A percentile compares a stretch with the other conserved stretches of the same genome.
Conservation (phyloP, 2,329 filamentous ascomycete species). For the Colletotrichum horii region DNA sequence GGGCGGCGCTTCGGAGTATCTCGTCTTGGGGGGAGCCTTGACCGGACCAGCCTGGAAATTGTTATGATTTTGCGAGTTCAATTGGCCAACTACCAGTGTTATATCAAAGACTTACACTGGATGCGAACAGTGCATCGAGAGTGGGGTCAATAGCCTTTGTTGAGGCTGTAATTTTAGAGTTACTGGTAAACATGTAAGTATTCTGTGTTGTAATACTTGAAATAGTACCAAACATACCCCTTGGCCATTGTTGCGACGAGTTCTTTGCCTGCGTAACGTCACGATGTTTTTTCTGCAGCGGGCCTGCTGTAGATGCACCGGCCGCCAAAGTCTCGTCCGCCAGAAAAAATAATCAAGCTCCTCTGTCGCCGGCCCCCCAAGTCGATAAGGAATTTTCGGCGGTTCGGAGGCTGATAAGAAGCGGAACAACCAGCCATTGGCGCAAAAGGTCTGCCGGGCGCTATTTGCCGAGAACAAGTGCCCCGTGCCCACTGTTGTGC, state of each 20-base stretch:
- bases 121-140: slow-evolving; percentile 72
- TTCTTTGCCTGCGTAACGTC: background rate
- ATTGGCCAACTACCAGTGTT: background rate
- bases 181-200: background rate
- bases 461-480: slow-evolving; percentile 20
- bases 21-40: slow-evolving; percentile 47
- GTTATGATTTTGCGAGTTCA: slow-evolving; percentile 20
- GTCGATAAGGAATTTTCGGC: slow-evolving; percentile 12
- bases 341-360: slow-evolving; percentile 9
- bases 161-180: slow-evolving; percentile 42
- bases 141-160: slow-evolving; percentile 69
- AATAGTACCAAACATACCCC: slow-evolving; percentile 10
- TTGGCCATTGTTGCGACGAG: slow-evolving; percentile 23
- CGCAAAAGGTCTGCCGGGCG: slow-evolving; percentile 13
- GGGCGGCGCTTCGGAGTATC: slow-evolving; percentile 44
- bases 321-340: background rate
- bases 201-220: no score
- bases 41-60: slow-evolving; percentile 55
- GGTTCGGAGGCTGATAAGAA: slow-evolving; percentile 12
- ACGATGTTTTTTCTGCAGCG: slow-evolving; percentile 2
- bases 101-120: slow-evolving; percentile 64
- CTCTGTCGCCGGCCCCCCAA: background rate
- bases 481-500: slow-evolving; percentile 20
- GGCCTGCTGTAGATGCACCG: slow-evolving; percentile 11
- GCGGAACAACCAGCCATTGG: slow-evolving; percentile 19